phyloP scores from a whole-genome alignment of 441 rosid species.

The Gossypium trilobum region DNA sequence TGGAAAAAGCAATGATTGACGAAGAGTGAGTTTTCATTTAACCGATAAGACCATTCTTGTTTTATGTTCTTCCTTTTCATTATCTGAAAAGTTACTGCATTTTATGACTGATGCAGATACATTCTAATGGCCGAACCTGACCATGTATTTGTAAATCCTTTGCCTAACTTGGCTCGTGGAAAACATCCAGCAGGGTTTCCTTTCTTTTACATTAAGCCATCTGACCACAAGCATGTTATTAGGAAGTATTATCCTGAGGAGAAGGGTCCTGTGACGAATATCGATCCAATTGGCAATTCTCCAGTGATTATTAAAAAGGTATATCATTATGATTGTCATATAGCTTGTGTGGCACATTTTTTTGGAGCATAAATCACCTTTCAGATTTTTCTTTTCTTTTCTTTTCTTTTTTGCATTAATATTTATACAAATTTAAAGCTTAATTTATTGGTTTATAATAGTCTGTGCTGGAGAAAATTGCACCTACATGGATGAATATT shows the following conservation, averaged over 20 bases:
- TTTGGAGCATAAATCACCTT: not conserved
- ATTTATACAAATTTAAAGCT: not conserved
- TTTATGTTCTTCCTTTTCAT: not conserved
- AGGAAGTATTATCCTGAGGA: constrained; percentile 62
- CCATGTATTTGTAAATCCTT: constrained; percentile 57
- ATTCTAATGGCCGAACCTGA: constrained; percentile 83
- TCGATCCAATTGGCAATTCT: constrained; percentile 78
- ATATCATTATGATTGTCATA: not conserved
- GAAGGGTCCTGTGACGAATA: constrained; percentile 50
- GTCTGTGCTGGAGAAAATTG: constrained; percentile 52
- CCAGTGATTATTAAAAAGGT: constrained; percentile 71
- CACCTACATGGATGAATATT: constrained; percentile 74
- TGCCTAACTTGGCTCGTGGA: constrained; percentile 61
- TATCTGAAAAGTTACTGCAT: constrained; percentile 20
- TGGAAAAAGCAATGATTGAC: constrained; percentile 53
- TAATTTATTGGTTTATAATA: constrained; percentile 22
- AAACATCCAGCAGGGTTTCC: constrained; percentile 57
- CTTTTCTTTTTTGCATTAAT: not conserved
- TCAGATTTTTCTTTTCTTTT: not conserved
- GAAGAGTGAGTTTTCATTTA: constrained; percentile 18
- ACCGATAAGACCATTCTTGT: not conserved
- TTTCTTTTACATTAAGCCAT: constrained; percentile 66
- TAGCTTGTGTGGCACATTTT: not conserved
- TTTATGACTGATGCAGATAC: constrained; percentile 39
- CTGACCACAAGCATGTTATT: constrained; percentile 36